Base-by-base conservation (phyloP, 2,329 filamentous ascomycete genomes). In the Calonectria leucothoes region DNA sequence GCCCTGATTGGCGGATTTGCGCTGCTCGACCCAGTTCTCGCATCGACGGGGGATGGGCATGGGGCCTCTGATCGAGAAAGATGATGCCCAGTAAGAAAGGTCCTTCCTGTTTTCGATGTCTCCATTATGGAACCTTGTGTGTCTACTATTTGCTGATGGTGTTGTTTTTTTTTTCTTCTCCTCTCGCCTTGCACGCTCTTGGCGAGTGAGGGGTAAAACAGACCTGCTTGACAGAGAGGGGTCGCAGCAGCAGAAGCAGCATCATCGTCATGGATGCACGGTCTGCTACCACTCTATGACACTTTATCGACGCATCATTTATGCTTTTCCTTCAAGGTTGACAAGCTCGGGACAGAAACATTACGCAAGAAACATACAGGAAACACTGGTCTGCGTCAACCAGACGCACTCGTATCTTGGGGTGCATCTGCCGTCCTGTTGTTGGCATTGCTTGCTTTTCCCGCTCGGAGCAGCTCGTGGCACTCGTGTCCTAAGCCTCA, bases 311-410 rank as follows among this genome's bases (percentile, higher is more conserved):
- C 55, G 33, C 55, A 39, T 61, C 55, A 61, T 61, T 39, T 61
- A 17, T 61, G 55, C 37, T 61, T 10, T 23, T n/a, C n/a, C n/a
- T n/a, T n/a, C n/a, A n/a, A n/a, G 17, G 55, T 15, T 27, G 39
- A 23, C 33, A 12, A 35, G 33, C 23, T 68, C 69, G 51, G 66
- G 39, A 61, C 61, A 65, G 75, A 78, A 78, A 78, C 76, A 68
- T 63, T 29, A n/a, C 52, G 42, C 37, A 70, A 72, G 75, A 77
- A 77, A 76, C 75, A 57, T 61, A 57, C 42, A 68, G 71, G 75
- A 76, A 76, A 76, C 73, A 71, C 67, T 74, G 73, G 66, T 64
- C 63, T 51, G 66, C 55, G 52, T 61, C 75, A 75, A 57, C 27
- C 52, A 63, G 66, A 73, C 51, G 71, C 37, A 55, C 59, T 45